Evolutionary conservation across 352 stramenopile genomes (phyloP), one percentile per base, ranked within the genome.

Genomic region (Thraustotheca clavata): DNA sequence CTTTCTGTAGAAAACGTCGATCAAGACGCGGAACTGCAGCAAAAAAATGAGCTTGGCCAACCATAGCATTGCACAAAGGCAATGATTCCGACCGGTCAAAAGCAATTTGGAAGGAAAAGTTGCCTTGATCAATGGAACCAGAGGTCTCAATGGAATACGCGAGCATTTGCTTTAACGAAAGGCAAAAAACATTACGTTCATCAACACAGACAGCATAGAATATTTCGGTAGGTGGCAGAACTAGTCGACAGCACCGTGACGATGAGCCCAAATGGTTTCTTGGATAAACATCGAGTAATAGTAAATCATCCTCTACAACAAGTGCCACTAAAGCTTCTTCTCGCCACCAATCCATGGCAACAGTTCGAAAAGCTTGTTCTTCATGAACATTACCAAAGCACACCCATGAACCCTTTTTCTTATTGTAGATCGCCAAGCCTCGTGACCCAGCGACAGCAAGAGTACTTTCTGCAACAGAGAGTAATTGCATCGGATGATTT

Each of bases 301-400:
- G 66, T 27, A 71, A 52, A 60, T 91, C 79, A 4, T 76, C 57
- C 38, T 94, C 80, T 31, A 71, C 77, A 29, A 76, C 72, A 38
- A 75, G 75, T 5, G 77, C 80, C 1, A 89, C 63, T n/a, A 94
- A 40, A 4, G 71, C 73, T 59, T 94, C 82, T 27, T 91, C 77
- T 1, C 54, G 54, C 43, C 88, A 47, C 85, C 85, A 94, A 2
- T 80, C 34, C 20, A 94, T 66, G 22, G 82, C 73, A 34, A 81
- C 76, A 1, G 91, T 80, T 2, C 71, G 67, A 60, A 91, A 73
- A 39, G 91, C 83, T 40, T 89, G 82, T 61, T 94, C 85, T 29
- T 91, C 79, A 46, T 89, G 84, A 34, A 91, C 79, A 36, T 91
- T 94, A 34, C 85, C 85, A 71, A 94, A 94, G 60, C 89, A 70